Conservation (phyloP, 1,284 basidiomycete genomes). For the Boletus hoseneyae region DNA sequence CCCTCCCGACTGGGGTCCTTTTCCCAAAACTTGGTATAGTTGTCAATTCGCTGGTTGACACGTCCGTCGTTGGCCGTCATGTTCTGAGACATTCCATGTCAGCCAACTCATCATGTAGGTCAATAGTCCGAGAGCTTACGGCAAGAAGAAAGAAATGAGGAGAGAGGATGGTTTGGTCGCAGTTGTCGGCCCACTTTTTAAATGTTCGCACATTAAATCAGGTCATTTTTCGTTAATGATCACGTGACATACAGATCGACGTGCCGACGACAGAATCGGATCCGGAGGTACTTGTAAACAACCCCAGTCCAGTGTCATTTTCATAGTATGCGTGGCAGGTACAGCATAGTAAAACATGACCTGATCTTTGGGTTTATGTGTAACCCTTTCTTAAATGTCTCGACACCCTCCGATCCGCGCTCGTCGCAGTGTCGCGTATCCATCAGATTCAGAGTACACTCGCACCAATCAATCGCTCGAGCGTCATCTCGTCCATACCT, state of each 20-base stretch:
- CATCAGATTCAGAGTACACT: no score
- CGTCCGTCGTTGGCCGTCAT: conserved; percentile 60
- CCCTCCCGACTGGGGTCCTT: conserved; percentile 78
- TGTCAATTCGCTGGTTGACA: conserved; percentile 78
- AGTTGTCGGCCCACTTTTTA: conserved; percentile 14
- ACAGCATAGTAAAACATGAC: no score
- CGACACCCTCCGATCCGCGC: no score
- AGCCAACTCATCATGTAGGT: background rate
- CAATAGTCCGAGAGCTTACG: conserved; percentile 2
- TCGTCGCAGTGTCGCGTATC: no score
- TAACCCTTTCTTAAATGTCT: no score
- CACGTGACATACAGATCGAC: conserved; percentile 5
- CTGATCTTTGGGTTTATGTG: no score
- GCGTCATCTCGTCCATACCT: conserved; percentile 5
- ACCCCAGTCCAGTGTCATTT: no score
- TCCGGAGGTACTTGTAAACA: no score
- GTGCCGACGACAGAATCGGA: no score
- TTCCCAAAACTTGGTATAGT: conserved; percentile 95
- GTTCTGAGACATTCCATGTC: conserved; percentile 1
- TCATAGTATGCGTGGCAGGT: no score
- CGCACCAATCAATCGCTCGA: no score
- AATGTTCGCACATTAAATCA: conserved; percentile 14
- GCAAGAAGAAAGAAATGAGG: background rate
- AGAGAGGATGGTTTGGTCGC: background rate
- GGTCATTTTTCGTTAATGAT: conserved; percentile 13